phyloP scores from a whole-genome alignment of 441 rosid species.

The Populus hybrid region DNA sequence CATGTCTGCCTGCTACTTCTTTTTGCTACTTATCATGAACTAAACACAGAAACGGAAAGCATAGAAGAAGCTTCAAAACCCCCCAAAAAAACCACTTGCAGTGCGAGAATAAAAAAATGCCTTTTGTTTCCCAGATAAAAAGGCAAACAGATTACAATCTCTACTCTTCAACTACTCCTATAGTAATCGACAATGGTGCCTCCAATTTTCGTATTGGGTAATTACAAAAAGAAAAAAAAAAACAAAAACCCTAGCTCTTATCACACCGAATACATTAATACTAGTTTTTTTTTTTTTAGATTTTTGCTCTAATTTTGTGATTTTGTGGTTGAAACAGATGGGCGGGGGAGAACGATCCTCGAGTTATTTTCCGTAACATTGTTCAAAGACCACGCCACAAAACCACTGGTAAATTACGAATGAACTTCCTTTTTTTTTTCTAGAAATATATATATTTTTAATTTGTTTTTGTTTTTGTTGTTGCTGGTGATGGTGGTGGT shows the following conservation, averaged over 20 bases:
- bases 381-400: constrained; percentile 97
- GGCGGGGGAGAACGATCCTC: constrained; percentile 95
- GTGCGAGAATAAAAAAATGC: constrained; percentile 31
- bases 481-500: constrained; percentile 7
- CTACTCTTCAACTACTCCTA: constrained; percentile 64
- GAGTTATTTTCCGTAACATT: constrained; percentile 86
- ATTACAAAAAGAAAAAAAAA: not conserved
- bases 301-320: not conserved
- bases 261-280: not conserved
- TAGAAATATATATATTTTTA: not conserved
- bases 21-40: not conserved
- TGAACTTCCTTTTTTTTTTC: not conserved
- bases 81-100: not conserved
- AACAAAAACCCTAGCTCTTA: constrained; percentile 27
- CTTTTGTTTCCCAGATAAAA: constrained; percentile 50
- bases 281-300: not conserved
- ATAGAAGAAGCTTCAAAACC: not conserved
- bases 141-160: constrained; percentile 72
- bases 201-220: constrained; percentile 96
- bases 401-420: constrained; percentile 48
- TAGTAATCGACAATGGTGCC: constrained; percentile 96
- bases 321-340: constrained; percentile 44
- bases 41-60: not conserved
- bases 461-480: not conserved
- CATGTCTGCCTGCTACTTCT: constrained; percentile 5